These are phyloP conservation scores for Scorias spongiosa DNA, from an alignment of 2,329 filamentous ascomycete genomes.

Conservation along the genomic window DNA sequence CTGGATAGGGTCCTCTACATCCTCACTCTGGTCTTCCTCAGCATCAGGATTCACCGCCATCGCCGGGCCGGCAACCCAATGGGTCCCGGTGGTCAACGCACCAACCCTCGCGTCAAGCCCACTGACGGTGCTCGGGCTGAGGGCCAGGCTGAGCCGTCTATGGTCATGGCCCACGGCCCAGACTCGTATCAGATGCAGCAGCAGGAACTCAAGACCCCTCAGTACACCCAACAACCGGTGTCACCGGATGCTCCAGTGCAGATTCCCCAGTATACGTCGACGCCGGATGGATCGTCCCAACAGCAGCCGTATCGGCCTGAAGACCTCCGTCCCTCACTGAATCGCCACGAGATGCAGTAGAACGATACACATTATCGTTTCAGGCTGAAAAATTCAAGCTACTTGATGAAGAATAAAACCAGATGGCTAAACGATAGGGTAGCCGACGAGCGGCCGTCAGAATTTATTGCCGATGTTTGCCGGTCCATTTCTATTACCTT, in stretches of 20 bases:
- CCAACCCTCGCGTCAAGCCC: background rate
- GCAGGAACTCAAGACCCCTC: background rate
- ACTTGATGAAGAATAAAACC: no score
- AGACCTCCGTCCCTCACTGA: background rate
- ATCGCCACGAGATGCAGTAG: background rate
- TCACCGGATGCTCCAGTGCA: background rate
- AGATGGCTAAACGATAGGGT: no score
- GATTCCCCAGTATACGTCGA: background rate
- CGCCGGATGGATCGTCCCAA: background rate
- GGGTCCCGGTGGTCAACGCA: background rate
- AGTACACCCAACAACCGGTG: background rate
- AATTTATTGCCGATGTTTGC: no score
- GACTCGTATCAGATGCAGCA: background rate
- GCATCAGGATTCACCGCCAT: background rate
- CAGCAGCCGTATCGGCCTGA: background rate
- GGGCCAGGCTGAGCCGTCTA: background rate
- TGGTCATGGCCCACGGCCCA: background rate
- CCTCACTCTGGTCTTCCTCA: background rate
- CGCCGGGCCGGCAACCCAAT: background rate
- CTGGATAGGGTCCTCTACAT: background rate
- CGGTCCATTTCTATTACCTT: no score
- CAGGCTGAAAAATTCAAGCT: no score
- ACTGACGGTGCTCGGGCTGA: background rate
- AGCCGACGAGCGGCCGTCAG: no score
- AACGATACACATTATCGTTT: no score